Percentiles rank a stretch among this genome's conserved stretches.
Conservation (phyloP, 2,329 filamentous ascomycete species). For the Arthrobotrys sphaeroides region DNA sequence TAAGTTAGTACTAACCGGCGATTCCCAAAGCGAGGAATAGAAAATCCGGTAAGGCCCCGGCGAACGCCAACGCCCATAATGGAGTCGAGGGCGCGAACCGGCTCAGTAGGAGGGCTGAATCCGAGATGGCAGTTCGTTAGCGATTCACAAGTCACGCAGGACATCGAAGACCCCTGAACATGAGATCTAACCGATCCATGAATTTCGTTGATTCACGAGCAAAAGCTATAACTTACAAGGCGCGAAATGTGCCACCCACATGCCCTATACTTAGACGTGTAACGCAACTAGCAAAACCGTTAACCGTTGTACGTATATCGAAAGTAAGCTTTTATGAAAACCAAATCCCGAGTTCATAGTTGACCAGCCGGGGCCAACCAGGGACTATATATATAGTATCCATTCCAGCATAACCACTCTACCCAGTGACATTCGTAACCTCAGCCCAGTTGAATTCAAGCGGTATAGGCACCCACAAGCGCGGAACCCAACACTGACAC, state of each 20-base stretch:
- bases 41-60: slow-evolving; percentile 25
- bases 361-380: too few relatives aligned
- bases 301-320: slow-evolving; percentile 18
- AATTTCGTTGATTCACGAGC: too few relatives aligned
- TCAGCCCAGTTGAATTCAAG: too few relatives aligned
- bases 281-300: background rate
- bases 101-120: slow-evolving; percentile 24
- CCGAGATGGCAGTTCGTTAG: background rate
- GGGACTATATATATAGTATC: too few relatives aligned
- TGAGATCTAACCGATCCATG: too few relatives aligned
- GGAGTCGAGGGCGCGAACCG: slow-evolving; percentile 27
- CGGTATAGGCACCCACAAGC: background rate
- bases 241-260: slow-evolving; percentile 36
- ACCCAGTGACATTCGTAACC: too few relatives aligned
- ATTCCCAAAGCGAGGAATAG: slow-evolving; percentile 7
- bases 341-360: too few relatives aligned
- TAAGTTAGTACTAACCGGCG: background rate
- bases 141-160: too few relatives aligned
- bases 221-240: slow-evolving; percentile 20
- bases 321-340: too few relatives aligned
- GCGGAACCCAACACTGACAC: background rate
- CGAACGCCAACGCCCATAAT: slow-evolving; percentile 34
- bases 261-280: background rate
- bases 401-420: background rate
- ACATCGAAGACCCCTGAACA: too few relatives aligned